Percentiles rank a stretch among this genome's conserved stretches.
Evolutionary conservation across 257 asterid genomes (phyloP).

Genomic region (Rhazya stricta): DNA sequence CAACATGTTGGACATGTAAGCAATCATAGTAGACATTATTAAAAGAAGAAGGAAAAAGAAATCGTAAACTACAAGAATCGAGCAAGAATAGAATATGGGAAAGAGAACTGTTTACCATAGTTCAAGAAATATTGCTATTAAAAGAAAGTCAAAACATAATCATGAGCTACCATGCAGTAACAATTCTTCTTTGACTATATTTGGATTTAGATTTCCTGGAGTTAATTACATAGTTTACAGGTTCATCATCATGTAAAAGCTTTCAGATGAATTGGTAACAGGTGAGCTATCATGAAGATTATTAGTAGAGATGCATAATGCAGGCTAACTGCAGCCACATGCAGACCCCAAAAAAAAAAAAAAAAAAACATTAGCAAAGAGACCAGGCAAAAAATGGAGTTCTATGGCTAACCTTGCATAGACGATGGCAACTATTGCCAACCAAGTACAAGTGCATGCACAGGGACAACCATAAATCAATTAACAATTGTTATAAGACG

Average conservation of each 20-base stretch:
- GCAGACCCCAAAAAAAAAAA: neutral
- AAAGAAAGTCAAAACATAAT: neutral
- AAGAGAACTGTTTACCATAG: neutral
- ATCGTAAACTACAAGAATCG: slow-evolving; percentile 4
- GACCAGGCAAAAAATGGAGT: neutral
- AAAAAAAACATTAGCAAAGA: neutral
- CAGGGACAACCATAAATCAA: no score
- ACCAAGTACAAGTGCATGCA: neutral
- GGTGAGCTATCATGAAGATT: neutral
- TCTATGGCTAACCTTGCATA: neutral
- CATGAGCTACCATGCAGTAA: neutral
- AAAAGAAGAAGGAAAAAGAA: neutral
- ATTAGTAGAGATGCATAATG: neutral
- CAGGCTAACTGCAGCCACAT: neutral
- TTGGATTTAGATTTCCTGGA: neutral
- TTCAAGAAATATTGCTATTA: neutral
- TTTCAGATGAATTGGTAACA: neutral
- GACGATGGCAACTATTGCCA: neutral
- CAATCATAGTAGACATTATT: slow-evolving; percentile 1
- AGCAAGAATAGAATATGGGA: slow-evolving; percentile 18
- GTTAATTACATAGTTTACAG: neutral
- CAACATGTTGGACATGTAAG: slow-evolving; percentile 24
- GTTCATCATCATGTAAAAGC: neutral
- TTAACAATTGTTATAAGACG: no score
- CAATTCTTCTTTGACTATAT: neutral